Evolutionary conservation across 1,139 yeast genomes (phyloP).

Genomic region (Yamadazyma kanchanaburiensis): DNA sequence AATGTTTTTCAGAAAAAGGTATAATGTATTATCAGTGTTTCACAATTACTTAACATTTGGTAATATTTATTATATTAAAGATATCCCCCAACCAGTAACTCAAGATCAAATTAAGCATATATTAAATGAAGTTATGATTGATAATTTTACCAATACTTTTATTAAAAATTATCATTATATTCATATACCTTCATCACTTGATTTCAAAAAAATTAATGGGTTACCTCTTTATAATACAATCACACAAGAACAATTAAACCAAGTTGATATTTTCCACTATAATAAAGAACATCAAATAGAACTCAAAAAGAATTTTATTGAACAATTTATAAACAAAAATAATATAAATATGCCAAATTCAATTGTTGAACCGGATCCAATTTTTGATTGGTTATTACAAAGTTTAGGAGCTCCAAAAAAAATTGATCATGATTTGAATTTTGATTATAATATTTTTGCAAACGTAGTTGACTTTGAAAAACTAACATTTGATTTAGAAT

Average conservation of each 20-base stretch:
- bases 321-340: conserved; percentile 1
- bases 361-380: conserved; percentile 7
- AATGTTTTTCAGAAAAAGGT: conserved; percentile 22
- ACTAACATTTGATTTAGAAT: conserved; percentile 2
- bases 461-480: conserved; percentile 5
- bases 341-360: background rate
- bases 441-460: conserved; percentile 4
- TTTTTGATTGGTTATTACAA: conserved; percentile 6
- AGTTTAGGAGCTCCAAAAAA: conserved; percentile 4
- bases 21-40: conserved; percentile 15
- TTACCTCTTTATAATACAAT: conserved; percentile 8
- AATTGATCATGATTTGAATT: background rate
- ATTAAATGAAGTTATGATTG: conserved; percentile 22
- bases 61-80: conserved; percentile 2
- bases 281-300: conserved; percentile 12
- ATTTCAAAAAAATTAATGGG: conserved; percentile 2
- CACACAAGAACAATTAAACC: background rate
- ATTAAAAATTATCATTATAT: conserved; percentile 16
- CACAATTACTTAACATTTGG: conserved; percentile 18
- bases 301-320: conserved; percentile 4
- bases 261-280: conserved; percentile 6
- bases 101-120: conserved; percentile 1
- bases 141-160: conserved; percentile 14
- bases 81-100: conserved; percentile 1
- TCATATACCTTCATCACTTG: conserved; percentile 16